A percentile compares a stretch with the other conserved stretches of the same genome.
phyloP scores from a whole-genome alignment of 768 basidiomycete species.

The Leccinum obscurum region DNA sequence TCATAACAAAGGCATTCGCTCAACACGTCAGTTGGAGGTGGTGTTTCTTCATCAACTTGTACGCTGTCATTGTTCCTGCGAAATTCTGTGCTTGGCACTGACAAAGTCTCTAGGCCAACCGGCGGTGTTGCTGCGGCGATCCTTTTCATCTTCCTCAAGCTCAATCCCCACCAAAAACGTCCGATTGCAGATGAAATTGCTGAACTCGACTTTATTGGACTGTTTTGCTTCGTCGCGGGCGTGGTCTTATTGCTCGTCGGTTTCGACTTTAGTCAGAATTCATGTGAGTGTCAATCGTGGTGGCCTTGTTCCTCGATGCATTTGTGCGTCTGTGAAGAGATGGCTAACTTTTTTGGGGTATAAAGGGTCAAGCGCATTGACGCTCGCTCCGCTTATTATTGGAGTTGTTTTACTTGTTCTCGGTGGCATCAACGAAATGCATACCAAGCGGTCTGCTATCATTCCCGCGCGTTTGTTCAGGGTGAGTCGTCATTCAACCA shows the following conservation, averaged over 20 bases:
- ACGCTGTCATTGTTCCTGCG: constrained; percentile 17
- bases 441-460: constrained; percentile 66
- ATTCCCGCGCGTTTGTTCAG: constrained; percentile 75
- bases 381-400: constrained; percentile 61
- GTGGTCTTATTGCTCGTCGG: constrained; percentile 71
- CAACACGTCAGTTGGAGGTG: constrained; percentile 82
- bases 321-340: not conserved
- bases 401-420: constrained; percentile 54
- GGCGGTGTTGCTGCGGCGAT: constrained; percentile 63
- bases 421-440: constrained; percentile 57
- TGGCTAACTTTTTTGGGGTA: not conserved
- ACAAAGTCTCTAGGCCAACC: constrained; percentile 53
- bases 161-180: constrained; percentile 70
- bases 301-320: no score
- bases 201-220: constrained; percentile 73
- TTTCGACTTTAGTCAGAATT: constrained; percentile 67
- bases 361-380: constrained; percentile 57
- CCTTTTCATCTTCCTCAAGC: constrained; percentile 72
- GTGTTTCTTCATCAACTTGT: constrained; percentile 83
- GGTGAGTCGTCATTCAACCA: constrained; percentile 34
- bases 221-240: constrained; percentile 60
- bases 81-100: not conserved
- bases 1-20: constrained; percentile 50
- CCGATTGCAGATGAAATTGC: constrained; percentile 56
- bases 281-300: constrained; percentile 48